These are phyloP conservation scores for Plasmodium billcollinsi DNA, from an alignment of 169 alveolate genomes.

Conservation along the genomic window DNA sequence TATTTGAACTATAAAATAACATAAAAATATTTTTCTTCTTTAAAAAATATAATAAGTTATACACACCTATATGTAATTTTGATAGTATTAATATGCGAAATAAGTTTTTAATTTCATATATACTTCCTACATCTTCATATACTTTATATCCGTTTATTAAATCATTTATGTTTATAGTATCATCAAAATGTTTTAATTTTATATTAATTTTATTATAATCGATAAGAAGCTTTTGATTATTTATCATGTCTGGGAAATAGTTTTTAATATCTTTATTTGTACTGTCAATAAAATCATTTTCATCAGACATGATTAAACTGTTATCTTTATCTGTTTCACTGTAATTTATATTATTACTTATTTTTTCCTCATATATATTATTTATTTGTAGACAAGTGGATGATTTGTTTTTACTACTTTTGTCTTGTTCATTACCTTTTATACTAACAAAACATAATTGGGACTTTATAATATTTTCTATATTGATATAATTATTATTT, in stretches of 20 bases:
- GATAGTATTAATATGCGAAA: slow-evolving; percentile 61
- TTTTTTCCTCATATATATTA: too few relatives aligned
- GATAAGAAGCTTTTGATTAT: slow-evolving; percentile 30
- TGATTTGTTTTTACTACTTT: slow-evolving; percentile 5
- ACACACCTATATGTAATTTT: slow-evolving; percentile 68
- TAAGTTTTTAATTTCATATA: slow-evolving; percentile 31
- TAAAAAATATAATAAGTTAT: slow-evolving; percentile 38
- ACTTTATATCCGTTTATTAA: slow-evolving; percentile 19
- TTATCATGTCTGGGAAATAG: neutral
- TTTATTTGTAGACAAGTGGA: too few relatives aligned
- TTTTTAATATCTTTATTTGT: slow-evolving; percentile 5
- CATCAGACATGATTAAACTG: too few relatives aligned
- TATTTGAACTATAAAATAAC: slow-evolving; percentile 66
- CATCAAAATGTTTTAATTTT: slow-evolving; percentile 14
- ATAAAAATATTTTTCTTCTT: slow-evolving; percentile 58
- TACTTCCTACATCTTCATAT: neutral
- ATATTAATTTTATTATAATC: slow-evolving; percentile 31
- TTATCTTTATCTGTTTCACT: too few relatives aligned
- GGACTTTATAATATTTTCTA: slow-evolving; percentile 16
- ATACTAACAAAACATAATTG: slow-evolving; percentile 20
- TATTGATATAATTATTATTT: slow-evolving; percentile 28
- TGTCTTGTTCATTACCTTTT: slow-evolving; percentile 6
- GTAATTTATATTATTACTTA: too few relatives aligned
- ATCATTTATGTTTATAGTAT: neutral
- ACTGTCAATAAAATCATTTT: neutral